Conservation (phyloP, 768 basidiomycete species). For the Clitopilus hobsonii region DNA sequence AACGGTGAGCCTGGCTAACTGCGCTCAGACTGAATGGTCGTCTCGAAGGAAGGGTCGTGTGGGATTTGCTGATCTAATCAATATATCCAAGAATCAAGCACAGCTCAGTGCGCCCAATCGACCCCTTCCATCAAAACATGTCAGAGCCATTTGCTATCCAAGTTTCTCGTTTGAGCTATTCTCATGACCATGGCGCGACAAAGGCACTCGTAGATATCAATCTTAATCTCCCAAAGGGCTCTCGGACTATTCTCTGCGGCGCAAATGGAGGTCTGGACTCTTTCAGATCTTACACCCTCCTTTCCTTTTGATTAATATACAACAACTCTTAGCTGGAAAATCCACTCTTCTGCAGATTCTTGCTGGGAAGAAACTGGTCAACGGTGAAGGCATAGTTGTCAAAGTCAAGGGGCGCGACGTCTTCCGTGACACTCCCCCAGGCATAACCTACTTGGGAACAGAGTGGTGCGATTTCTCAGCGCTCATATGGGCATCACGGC, state of each 20-base stretch:
- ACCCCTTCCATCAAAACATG: not conserved
- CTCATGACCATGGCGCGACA: constrained; percentile 34
- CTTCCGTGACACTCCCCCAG: constrained; percentile 79
- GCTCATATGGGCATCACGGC: not conserved
- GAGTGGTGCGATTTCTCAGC: constrained; percentile 64
- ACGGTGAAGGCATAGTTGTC: constrained; percentile 44
- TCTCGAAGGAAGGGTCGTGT: not conserved
- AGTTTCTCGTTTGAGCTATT: constrained; percentile 53
- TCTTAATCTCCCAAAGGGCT: constrained; percentile 66
- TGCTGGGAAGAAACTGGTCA: constrained; percentile 86
- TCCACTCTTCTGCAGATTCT: constrained; percentile 94
- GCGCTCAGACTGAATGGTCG: not conserved
- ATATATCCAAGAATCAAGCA: no score
- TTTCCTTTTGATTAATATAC: constrained; percentile 7
- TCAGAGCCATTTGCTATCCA: constrained; percentile 28
- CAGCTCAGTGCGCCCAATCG: not conserved
- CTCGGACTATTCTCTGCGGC: constrained; percentile 83
- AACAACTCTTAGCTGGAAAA: constrained; percentile 65
- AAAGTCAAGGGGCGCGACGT: constrained; percentile 80
- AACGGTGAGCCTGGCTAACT: not conserved
- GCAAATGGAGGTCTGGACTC: constrained; percentile 81
- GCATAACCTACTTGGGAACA: constrained; percentile 86
- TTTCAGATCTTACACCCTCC: constrained; percentile 3
- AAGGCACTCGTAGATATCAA: constrained; percentile 63
- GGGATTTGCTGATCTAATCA: constrained; percentile 1